These are phyloP conservation scores for Biscogniauxia mediterranea DNA, from an alignment of 2,329 filamentous ascomycete genomes.

Conservation along the genomic window DNA sequence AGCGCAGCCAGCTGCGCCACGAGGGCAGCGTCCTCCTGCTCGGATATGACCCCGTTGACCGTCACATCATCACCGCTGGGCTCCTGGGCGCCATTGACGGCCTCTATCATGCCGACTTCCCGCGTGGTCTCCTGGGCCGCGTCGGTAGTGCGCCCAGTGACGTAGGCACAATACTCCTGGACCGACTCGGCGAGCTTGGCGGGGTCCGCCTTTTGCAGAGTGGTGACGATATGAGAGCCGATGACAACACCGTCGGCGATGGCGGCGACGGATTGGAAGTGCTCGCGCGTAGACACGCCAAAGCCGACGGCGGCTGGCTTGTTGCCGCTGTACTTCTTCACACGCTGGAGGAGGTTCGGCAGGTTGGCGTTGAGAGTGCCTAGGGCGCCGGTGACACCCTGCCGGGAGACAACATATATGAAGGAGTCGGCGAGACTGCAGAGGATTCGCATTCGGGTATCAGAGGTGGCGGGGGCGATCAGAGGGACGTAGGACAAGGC, in stretches of 20 bases:
- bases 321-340: conserved; percentile 90
- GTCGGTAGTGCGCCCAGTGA: conserved; percentile 47
- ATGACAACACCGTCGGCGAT: conserved; percentile 95
- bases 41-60: conserved; percentile 64
- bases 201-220: conserved; percentile 65
- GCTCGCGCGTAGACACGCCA: conserved; percentile 91
- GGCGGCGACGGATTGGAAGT: conserved; percentile 81
- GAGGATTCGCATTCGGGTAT: conserved; percentile 89
- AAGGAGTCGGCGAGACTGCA: conserved; percentile 98
- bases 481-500: conserved; percentile 94
- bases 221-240: conserved; percentile 90
- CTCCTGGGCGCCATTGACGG: conserved; percentile 59
- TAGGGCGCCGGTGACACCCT: conserved; percentile 92
- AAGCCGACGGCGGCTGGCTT: conserved; percentile 92
- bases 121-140: conserved; percentile 46
- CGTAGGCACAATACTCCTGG: conserved; percentile 79
- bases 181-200: conserved; percentile 70
- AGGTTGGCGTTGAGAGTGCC: conserved; percentile 79
- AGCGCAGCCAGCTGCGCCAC: conserved; percentile 83
- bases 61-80: conserved; percentile 59
- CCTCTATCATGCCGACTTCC: conserved; percentile 70
- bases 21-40: conserved; percentile 55
- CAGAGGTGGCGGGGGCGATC: conserved; percentile 90
- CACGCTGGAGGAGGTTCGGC: conserved; percentile 76
- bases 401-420: conserved; percentile 96